Conservation (phyloP, 2,329 filamentous ascomycete species). For the Colletotrichum sp. region DNA sequence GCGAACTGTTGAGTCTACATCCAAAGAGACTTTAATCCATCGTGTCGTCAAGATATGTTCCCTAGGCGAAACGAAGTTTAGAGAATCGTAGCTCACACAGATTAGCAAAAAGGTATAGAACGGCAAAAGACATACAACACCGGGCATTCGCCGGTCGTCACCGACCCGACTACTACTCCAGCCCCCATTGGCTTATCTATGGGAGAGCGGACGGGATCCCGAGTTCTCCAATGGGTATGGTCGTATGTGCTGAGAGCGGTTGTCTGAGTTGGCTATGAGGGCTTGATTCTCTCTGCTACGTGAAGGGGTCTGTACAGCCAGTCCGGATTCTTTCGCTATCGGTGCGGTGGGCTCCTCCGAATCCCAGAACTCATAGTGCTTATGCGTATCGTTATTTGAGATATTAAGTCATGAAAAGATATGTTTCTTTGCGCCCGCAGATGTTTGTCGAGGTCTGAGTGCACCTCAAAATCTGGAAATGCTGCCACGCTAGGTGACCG, state of each 20-base stretch:
- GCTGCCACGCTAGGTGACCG: not conserved
- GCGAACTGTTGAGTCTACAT: not conserved
- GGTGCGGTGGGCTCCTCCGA: not conserved
- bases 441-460: not conserved
- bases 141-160: not conserved
- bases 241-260: accelerated
- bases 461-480: not conserved
- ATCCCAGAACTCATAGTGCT: accelerated
- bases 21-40: too few species aligned
- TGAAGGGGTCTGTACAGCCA: not conserved
- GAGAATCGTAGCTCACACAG: not conserved
- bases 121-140: not conserved
- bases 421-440: not conserved
- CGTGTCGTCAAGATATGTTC: not conserved
- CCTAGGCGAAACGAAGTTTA: not conserved
- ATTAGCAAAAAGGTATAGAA: too few species aligned
- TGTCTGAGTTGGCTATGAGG: not conserved
- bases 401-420: not conserved
- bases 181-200: not conserved
- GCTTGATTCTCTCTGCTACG: not conserved
- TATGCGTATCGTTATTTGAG: accelerated
- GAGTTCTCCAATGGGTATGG: not conserved
- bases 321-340: not conserved
- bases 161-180: too few species aligned
- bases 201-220: not conserved